A percentile compares a stretch with the other conserved stretches of the same genome.
phyloP scores from a whole-genome alignment of 352 stramenopile species.

The Phytophthora meadii region DNA sequence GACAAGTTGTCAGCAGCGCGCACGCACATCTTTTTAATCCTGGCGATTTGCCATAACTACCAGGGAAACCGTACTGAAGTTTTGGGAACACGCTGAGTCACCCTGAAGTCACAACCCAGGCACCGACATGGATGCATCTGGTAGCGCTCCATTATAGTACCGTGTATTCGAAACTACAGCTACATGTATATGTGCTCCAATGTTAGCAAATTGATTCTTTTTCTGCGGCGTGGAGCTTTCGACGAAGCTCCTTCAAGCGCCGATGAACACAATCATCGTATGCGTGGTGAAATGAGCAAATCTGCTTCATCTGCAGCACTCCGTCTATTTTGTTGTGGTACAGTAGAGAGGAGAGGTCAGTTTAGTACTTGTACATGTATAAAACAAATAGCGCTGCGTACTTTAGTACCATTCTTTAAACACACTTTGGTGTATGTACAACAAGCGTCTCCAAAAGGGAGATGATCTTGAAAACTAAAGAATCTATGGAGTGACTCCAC shows the following conservation, averaged over 20 bases:
- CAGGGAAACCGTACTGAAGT: slow-evolving; percentile 3
- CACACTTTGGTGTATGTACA: too few species aligned
- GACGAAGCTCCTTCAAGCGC: not conserved
- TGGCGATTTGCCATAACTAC: slow-evolving; percentile 3
- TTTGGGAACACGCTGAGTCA: not conserved
- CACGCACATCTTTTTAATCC: slow-evolving; percentile 5
- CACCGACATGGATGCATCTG: too few species aligned
- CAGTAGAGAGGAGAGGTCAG: too few species aligned
- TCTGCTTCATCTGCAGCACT: slow-evolving; percentile 10
- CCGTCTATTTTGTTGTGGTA: slow-evolving; percentile 1
- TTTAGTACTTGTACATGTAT: too few species aligned
- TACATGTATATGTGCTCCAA: not conserved
- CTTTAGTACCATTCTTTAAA: too few species aligned
- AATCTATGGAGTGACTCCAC: not conserved
- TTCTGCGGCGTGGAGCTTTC: not conserved
- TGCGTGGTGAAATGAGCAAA: slow-evolving; percentile 6
- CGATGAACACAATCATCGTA: not conserved
- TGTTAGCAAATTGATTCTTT: too few species aligned
- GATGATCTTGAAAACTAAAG: not conserved
- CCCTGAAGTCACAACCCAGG: not conserved
- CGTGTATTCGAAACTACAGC: not conserved
- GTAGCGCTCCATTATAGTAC: too few species aligned
- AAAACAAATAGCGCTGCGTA: too few species aligned
- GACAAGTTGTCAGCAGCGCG: not conserved
- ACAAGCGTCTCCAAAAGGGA: not conserved